A percentile compares a stretch with the other conserved stretches of the same genome.
Evolutionary conservation across 1,284 basidiomycete species (phyloP).

Genomic region (Irpex rosettiformis): DNA sequence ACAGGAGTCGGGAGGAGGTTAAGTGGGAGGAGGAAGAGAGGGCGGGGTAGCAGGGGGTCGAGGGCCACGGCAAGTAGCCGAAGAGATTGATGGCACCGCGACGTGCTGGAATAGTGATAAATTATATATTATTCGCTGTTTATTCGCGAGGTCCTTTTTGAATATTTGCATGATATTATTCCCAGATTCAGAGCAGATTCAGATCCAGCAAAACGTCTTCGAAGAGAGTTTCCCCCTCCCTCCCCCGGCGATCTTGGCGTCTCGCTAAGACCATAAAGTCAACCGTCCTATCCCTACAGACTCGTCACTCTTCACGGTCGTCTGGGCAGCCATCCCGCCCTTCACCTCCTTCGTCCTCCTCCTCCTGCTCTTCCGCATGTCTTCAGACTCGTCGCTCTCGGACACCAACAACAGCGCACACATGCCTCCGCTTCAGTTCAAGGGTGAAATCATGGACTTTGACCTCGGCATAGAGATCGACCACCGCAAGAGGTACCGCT

Average conservation of each 20-base stretch:
- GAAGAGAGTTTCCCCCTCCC: conserved; percentile 2
- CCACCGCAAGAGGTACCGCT: conserved; percentile 48
- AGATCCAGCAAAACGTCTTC: neutral
- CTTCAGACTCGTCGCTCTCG: conserved; percentile 21
- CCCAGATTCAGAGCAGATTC: neutral
- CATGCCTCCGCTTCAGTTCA: conserved; percentile 44
- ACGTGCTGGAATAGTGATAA: neutral
- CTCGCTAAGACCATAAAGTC: conserved; percentile 25
- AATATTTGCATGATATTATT: neutral
- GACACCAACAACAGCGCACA: conserved; percentile 21
- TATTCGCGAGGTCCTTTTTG: neutral
- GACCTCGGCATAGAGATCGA: conserved; percentile 66
- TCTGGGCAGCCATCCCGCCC: neutral
- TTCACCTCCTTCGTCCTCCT: neutral
- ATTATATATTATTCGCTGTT: neutral
- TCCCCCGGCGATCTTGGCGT: conserved; percentile 15
- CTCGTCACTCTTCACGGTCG: conserved; percentile 11
- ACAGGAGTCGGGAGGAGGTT: neutral
- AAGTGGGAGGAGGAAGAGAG: neutral
- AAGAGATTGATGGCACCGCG: neutral
- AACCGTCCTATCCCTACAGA: conserved; percentile 18
- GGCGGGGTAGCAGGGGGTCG: neutral
- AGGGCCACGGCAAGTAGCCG: neutral
- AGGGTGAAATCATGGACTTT: conserved; percentile 65
- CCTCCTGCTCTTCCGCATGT: conserved; percentile 25